A percentile compares a stretch with the other conserved stretches of the same genome.
phyloP scores from a whole-genome alignment of 352 stramenopile genomes.

The Pythium utonaiense region DNA sequence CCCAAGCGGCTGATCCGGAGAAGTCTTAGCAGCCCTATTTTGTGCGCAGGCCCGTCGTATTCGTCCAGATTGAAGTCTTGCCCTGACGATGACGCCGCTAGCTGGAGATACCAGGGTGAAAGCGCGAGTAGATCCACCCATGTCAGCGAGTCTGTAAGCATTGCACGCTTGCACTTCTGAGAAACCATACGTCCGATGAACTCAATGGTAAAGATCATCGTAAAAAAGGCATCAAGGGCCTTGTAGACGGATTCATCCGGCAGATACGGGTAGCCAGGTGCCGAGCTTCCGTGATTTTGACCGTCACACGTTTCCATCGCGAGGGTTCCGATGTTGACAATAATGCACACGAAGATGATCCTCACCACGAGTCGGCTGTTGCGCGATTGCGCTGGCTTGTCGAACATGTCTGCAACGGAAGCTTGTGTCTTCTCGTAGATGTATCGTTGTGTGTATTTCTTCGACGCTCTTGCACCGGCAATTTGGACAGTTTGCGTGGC shows the following conservation, averaged over 20 bases:
- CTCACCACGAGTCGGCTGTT: conserved; percentile 36
- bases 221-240: conserved; percentile 36
- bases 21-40: conserved; percentile 44
- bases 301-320: conserved; percentile 65
- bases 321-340: conserved; percentile 44
- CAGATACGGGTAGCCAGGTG: conserved; percentile 59
- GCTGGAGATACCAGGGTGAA: conserved; percentile 49
- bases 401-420: conserved; percentile 40
- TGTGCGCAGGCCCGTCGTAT: conserved; percentile 18
- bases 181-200: conserved; percentile 34
- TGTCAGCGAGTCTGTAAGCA: conserved; percentile 39
- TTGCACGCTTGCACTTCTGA: conserved; percentile 23
- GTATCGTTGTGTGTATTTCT: conserved; percentile 2
- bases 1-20: conserved; percentile 47
- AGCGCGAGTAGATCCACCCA: conserved; percentile 57
- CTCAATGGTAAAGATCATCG: conserved; percentile 54
- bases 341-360: conserved; percentile 49
- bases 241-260: conserved; percentile 34
- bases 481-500: conserved; percentile 10
- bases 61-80: conserved; percentile 23
- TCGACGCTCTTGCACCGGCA: neutral
- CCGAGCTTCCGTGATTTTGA: conserved; percentile 39
- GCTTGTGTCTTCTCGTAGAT: conserved; percentile 33
- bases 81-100: conserved; percentile 17
- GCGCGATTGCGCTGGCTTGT: conserved; percentile 30